Evolutionary conservation across 2,329 filamentous ascomycete genomes (phyloP).

Genomic region (Camillea tinctor): DNA sequence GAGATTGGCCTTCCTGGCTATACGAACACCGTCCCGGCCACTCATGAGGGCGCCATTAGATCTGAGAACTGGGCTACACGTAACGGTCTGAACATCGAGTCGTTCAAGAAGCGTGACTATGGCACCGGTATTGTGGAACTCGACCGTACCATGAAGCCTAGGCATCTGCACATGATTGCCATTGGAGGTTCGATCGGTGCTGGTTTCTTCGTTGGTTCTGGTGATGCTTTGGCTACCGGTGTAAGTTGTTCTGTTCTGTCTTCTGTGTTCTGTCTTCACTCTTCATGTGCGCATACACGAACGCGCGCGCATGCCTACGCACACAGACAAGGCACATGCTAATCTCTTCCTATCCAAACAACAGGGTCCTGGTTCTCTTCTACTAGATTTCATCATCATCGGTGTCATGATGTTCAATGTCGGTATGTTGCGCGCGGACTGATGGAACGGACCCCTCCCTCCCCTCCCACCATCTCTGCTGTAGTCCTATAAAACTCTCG

Average conservation of each 20-base stretch:
- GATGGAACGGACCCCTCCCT: background rate
- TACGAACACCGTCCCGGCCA: slow-evolving; percentile 6
- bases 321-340: slow-evolving; percentile 6
- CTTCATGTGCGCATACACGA: too few species aligned
- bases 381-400: slow-evolving; percentile 54
- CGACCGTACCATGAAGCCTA: slow-evolving; percentile 44
- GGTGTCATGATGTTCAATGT: slow-evolving; percentile 62
- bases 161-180: slow-evolving; percentile 53
- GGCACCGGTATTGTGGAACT: slow-evolving; percentile 36
- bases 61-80: slow-evolving; percentile 36
- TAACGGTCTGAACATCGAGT: slow-evolving; percentile 41
- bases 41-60: slow-evolving; percentile 19
- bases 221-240: slow-evolving; percentile 47
- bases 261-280: background rate
- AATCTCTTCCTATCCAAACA: background rate
- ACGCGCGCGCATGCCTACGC: background rate
- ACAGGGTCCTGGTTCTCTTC: slow-evolving; percentile 42
- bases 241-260: slow-evolving; percentile 29
- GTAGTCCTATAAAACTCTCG: background rate
- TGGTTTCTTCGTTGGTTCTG: slow-evolving; percentile 62
- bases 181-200: slow-evolving; percentile 58
- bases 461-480: too few species aligned
- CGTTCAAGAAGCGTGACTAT: slow-evolving; percentile 41
- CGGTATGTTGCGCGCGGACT: slow-evolving; percentile 25
- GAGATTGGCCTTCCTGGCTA: slow-evolving; percentile 27